Conservation (phyloP, 2,329 filamentous ascomycete genomes). For the Coniochaeta sp. region DNA sequence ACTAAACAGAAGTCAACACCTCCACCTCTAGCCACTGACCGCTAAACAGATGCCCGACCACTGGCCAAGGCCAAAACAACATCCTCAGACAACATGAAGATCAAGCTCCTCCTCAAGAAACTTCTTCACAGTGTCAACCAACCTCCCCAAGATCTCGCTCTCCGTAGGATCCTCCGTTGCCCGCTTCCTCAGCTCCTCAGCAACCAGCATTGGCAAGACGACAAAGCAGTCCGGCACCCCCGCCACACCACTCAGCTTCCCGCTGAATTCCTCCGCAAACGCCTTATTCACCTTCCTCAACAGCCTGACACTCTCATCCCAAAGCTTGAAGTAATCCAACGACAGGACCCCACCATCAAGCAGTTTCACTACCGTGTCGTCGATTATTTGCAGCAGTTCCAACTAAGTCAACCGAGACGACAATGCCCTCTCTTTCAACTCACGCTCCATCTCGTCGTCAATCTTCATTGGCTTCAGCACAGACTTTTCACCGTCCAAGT, state of each 20-base stretch:
- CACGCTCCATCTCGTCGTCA: slow-evolving; percentile 2
- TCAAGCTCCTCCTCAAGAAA: neutral
- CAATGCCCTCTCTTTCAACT: slow-evolving; percentile 5
- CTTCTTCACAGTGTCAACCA: neutral
- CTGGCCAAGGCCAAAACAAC: no score
- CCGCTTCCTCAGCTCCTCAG: neutral
- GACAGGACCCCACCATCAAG: slow-evolving; percentile 16
- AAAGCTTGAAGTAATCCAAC: slow-evolving; percentile 17
- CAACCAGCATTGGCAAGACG: neutral
- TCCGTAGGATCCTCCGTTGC: neutral
- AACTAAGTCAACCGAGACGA: slow-evolving; percentile 14
- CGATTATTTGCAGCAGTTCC: slow-evolving; percentile 15
- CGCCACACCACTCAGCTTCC: neutral
- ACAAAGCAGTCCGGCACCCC: neutral
- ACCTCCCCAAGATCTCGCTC: neutral
- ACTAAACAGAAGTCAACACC: no score
- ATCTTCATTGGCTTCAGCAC: neutral
- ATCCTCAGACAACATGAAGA: no score
- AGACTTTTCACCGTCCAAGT: neutral
- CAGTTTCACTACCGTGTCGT: slow-evolving; percentile 12
- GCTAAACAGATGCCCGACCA: no score
- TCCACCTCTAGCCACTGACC: no score
- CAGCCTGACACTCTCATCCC: slow-evolving; percentile 11
- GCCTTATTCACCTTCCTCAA: slow-evolving; percentile 7
- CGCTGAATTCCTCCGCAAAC: slow-evolving; percentile 2